Evolutionary conservation across 441 rosid species (phyloP).

Genomic region (Adansonia rubrostipa): DNA sequence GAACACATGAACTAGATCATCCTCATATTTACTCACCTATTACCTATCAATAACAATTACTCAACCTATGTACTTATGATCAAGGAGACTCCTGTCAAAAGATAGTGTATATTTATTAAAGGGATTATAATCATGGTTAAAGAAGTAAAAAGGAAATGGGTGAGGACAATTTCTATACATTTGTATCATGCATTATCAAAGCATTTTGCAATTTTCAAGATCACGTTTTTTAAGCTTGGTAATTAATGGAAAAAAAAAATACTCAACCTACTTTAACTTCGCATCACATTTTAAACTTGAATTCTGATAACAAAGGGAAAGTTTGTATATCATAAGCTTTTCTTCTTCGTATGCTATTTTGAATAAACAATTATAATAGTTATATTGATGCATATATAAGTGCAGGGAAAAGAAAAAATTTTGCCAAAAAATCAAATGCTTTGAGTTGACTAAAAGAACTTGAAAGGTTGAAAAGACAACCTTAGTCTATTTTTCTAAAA

Average conservation of each 20-base stretch:
- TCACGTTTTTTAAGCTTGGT: not conserved
- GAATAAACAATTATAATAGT: not conserved
- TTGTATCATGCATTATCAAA: not conserved
- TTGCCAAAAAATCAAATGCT: not conserved
- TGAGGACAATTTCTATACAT: not conserved
- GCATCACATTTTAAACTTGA: not conserved
- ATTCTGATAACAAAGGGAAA: not conserved
- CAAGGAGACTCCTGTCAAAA: not conserved
- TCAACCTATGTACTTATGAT: not conserved
- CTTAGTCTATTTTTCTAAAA: not conserved
- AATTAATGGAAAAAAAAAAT: conserved; percentile 1
- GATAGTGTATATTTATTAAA: not conserved
- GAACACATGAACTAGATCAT: not conserved
- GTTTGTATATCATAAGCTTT: not conserved
- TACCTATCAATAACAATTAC: conserved; percentile 3
- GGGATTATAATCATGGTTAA: not conserved
- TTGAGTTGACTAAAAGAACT: not conserved
- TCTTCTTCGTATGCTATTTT: not conserved
- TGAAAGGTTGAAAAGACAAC: not conserved
- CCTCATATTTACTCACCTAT: not conserved
- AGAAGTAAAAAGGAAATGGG: not conserved
- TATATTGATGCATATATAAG: not conserved
- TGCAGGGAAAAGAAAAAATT: not conserved
- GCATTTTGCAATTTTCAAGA: not conserved
- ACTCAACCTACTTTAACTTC: not conserved